phyloP scores from a whole-genome alignment of 1,284 basidiomycete genomes.

The Phellinidium pouzarii region DNA sequence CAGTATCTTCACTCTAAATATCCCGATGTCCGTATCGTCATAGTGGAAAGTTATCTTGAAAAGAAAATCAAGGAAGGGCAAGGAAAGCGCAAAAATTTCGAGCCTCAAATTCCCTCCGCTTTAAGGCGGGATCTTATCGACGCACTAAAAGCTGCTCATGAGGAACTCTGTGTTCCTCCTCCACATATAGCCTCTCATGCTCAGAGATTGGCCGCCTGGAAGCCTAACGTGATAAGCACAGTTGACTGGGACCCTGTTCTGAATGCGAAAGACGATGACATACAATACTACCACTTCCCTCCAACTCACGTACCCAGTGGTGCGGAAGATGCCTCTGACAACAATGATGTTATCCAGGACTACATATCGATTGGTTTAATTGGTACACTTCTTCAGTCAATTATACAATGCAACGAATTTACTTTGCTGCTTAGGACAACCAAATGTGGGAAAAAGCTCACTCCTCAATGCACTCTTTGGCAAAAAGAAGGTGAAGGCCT shows the following conservation, averaged over 20 bases:
- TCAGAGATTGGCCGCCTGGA: constrained; percentile 57
- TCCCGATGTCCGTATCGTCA: constrained; percentile 54
- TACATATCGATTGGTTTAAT: constrained; percentile 79
- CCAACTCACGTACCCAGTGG: constrained; percentile 27
- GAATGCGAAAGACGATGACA: constrained; percentile 39
- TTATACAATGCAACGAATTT: constrained; percentile 7
- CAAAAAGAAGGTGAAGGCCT: constrained; percentile 74
- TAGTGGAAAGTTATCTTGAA: constrained; percentile 66
- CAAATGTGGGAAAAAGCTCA: constrained; percentile 91
- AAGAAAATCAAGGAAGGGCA: constrained; percentile 40
- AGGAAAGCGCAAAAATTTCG: constrained; percentile 41
- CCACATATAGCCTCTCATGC: constrained; percentile 45
- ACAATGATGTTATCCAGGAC: constrained; percentile 26
- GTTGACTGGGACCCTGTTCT: constrained; percentile 72
- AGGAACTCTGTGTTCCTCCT: constrained; percentile 65
- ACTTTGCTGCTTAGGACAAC: constrained; percentile 54
- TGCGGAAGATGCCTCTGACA: constrained; percentile 30
- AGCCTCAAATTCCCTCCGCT: constrained; percentile 59
- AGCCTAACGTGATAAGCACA: constrained; percentile 49
- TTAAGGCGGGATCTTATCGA: constrained; percentile 59
- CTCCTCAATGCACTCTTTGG: constrained; percentile 88
- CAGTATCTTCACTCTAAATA: constrained; percentile 52
- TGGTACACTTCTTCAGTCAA: constrained; percentile 38
- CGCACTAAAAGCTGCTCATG: constrained; percentile 63
- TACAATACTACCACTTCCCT: constrained; percentile 22